These are phyloP conservation scores for Phycomyces nitens DNA, from an alignment of 192 early-diverging fungal species.

Conservation along the genomic window DNA sequence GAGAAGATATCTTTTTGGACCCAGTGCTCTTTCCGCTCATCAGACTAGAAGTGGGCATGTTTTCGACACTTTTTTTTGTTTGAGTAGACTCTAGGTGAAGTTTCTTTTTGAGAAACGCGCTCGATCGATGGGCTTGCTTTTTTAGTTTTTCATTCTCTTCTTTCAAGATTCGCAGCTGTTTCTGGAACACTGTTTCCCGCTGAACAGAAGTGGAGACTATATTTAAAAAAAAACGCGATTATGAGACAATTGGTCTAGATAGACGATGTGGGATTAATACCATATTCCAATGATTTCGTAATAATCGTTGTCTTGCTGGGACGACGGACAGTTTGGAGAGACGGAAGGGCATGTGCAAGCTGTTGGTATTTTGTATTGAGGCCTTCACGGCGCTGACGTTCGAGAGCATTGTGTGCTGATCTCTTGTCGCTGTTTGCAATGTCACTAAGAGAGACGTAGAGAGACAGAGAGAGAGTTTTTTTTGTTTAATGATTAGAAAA, in stretches of 20 bases:
- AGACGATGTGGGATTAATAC: too few species aligned
- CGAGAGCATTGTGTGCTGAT: conserved; percentile 78
- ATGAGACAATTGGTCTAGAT: too few species aligned
- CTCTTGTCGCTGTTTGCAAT: conserved; percentile 51
- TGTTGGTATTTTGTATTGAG: conserved; percentile 81
- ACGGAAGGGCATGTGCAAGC: conserved; percentile 70
- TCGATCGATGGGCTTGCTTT: conserved; percentile 5
- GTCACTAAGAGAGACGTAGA: conserved; percentile 6
- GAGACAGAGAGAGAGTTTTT: background rate
- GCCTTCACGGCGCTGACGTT: conserved; percentile 74
- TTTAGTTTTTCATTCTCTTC: conserved; percentile 13
- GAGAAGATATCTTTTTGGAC: background rate
- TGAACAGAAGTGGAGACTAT: conserved; percentile 10
- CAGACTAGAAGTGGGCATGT: background rate
- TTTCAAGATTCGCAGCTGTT: conserved; percentile 5
- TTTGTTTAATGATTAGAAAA: background rate
- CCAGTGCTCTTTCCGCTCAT: background rate
- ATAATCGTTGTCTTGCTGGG: conserved; percentile 82
- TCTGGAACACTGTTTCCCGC: conserved; percentile 11
- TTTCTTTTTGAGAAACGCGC: background rate
- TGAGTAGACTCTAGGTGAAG: background rate
- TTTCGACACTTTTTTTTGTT: background rate
- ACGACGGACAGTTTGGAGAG: conserved; percentile 64
- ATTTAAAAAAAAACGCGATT: too few species aligned
- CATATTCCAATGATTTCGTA: conserved; percentile 73